A percentile compares a stretch with the other conserved stretches of the same genome.
Evolutionary conservation across 441 rosid genomes (phyloP).

Genomic region (Populus hybrid): DNA sequence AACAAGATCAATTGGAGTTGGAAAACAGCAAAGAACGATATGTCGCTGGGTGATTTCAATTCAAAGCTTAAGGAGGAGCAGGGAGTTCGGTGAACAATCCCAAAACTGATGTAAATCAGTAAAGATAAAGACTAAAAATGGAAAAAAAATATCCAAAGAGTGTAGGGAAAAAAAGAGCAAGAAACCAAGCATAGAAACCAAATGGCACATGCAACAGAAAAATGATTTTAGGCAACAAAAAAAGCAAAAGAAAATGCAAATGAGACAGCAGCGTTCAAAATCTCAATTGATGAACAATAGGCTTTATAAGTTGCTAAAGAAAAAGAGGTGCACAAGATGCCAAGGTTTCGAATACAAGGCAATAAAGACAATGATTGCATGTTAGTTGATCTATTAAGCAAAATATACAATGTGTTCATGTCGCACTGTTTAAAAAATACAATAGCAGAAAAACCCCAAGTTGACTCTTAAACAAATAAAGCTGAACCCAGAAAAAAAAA

Average conservation of each 20-base stretch:
- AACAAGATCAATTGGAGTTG: not conserved
- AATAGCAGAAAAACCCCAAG: too few species aligned
- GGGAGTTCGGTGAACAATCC: not conserved
- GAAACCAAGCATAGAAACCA: not conserved
- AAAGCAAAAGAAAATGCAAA: not conserved
- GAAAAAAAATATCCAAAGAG: too few species aligned
- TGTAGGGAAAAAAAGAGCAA: not conserved
- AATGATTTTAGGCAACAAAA: not conserved
- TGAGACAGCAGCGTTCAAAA: not conserved
- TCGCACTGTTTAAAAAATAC: not conserved
- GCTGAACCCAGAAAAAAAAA: too few species aligned
- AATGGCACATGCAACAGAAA: not conserved
- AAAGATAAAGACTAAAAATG: not conserved
- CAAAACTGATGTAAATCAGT: not conserved
- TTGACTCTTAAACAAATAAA: not conserved
- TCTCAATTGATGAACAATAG: not conserved
- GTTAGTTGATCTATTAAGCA: not conserved
- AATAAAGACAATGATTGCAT: not conserved
- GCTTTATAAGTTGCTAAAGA: not conserved
- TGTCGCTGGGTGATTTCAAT: not conserved
- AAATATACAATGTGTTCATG: not conserved
- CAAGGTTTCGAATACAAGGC: too few species aligned
- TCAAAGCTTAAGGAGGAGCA: not conserved
- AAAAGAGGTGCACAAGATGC: not conserved
- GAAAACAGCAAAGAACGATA: too few species aligned